Evolutionary conservation across 768 basidiomycete genomes (phyloP).

Genomic region (Sistotremastrum suecicum): DNA sequence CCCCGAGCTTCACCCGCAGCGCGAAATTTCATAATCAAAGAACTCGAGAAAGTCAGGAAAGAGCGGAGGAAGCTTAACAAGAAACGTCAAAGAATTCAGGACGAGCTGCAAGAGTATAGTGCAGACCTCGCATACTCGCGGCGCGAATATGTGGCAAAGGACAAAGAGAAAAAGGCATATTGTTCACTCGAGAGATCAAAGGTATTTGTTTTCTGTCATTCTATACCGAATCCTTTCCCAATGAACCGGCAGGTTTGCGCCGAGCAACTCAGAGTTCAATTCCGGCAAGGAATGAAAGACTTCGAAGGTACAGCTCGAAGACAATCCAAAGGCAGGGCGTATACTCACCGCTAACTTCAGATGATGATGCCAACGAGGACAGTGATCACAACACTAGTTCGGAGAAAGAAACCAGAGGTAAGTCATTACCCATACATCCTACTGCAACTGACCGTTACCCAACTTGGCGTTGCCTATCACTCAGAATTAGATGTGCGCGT

Average conservation of each 20-base stretch:
- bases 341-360: conserved; percentile 13
- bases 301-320: conserved; percentile 30
- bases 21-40: conserved; percentile 30
- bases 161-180: conserved; percentile 43
- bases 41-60: conserved; percentile 26
- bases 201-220: conserved; percentile 9
- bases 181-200: conserved; percentile 45
- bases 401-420: too few relatives aligned
- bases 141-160: conserved; percentile 4
- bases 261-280: conserved; percentile 44
- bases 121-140: too few relatives aligned
- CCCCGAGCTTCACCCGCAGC: conserved; percentile 7
- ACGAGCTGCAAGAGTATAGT: too few relatives aligned
- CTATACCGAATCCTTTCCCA: conserved; percentile 1
- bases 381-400: conserved; percentile 30
- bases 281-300: conserved; percentile 42
- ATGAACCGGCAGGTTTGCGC: conserved; percentile 33
- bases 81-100: conserved; percentile 18
- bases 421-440: too few relatives aligned
- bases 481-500: conserved; percentile 51
- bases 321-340: too few relatives aligned
- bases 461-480: neutral
- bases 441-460: neutral
- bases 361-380: conserved; percentile 37
- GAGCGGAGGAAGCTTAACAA: conserved; percentile 23